Evolutionary conservation across 2,329 filamentous ascomycete genomes (phyloP).

Genomic region (Apiospora koreana): DNA sequence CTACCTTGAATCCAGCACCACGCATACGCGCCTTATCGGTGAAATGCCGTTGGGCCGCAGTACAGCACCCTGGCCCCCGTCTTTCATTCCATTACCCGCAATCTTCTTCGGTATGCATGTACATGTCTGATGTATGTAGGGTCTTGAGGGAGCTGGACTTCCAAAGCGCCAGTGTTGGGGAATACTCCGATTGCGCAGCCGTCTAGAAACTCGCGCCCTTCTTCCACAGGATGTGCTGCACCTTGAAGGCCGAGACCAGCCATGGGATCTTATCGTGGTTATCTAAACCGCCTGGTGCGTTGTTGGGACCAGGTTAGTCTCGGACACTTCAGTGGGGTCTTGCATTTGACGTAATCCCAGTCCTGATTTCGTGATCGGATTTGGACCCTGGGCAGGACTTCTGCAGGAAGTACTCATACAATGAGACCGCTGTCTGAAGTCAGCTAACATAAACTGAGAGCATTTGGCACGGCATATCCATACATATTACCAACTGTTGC

Average conservation of each 20-base stretch:
- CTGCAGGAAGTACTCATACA: not conserved
- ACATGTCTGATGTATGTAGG: not conserved
- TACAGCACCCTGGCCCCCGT: not conserved
- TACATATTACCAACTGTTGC: not conserved
- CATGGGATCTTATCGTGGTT: not conserved
- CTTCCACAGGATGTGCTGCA: not conserved
- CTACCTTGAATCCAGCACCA: not conserved
- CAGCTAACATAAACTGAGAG: not conserved
- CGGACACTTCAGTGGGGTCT: not conserved
- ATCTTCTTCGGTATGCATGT: not conserved
- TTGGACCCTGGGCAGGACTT: not conserved
- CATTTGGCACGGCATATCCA: not conserved
- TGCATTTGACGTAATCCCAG: not conserved
- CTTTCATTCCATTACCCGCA: not conserved
- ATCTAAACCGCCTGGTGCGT: not conserved
- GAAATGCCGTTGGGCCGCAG: constrained; percentile 1
- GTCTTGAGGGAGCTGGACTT: not conserved
- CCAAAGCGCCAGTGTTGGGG: not conserved
- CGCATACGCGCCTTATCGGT: not conserved
- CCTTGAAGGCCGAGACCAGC: not conserved
- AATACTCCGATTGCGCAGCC: not conserved
- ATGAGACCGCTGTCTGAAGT: not conserved
- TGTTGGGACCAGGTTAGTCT: not conserved
- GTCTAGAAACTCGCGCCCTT: not conserved
- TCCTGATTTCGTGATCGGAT: not conserved